Conservation (phyloP, 331 rosid genomes). For the Rosa hybrid region DNA sequence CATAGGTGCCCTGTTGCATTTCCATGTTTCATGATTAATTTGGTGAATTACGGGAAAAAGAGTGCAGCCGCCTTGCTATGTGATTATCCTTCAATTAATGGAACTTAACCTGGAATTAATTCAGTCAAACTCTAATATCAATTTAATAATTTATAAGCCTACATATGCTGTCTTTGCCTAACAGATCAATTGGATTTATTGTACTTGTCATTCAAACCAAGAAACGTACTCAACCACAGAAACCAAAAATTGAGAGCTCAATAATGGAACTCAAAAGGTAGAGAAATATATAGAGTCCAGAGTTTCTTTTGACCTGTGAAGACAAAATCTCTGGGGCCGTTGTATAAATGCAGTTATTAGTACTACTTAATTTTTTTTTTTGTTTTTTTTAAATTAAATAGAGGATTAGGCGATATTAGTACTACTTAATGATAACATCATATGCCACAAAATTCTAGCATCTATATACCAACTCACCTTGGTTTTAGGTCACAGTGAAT, state of each 20-base stretch:
- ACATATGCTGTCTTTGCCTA: not conserved
- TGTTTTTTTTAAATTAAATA: no score
- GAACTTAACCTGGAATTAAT: not conserved
- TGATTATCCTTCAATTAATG: not conserved
- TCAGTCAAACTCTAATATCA: not conserved
- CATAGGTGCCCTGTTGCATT: not conserved
- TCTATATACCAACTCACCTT: slow-evolving; percentile 56
- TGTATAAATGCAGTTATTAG: not conserved
- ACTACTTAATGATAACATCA: not conserved
- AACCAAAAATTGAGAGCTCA: no score
- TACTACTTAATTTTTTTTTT: not conserved
- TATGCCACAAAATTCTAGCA: slow-evolving; percentile 9
- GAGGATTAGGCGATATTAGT: not conserved
- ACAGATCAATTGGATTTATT: no score
- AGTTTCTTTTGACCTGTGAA: not conserved
- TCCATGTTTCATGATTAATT: not conserved
- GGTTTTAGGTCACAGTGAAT: slow-evolving; percentile 98
- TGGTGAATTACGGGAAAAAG: not conserved
- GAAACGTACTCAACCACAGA: no score
- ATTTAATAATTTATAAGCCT: not conserved
- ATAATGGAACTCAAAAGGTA: not conserved
- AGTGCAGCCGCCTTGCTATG: not conserved
- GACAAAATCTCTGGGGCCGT: not conserved
- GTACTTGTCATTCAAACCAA: no score
- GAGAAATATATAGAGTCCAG: not conserved